Conservation (phyloP, 192 early-diverging fungal genomes). For the Chytriomyces sp. region DNA sequence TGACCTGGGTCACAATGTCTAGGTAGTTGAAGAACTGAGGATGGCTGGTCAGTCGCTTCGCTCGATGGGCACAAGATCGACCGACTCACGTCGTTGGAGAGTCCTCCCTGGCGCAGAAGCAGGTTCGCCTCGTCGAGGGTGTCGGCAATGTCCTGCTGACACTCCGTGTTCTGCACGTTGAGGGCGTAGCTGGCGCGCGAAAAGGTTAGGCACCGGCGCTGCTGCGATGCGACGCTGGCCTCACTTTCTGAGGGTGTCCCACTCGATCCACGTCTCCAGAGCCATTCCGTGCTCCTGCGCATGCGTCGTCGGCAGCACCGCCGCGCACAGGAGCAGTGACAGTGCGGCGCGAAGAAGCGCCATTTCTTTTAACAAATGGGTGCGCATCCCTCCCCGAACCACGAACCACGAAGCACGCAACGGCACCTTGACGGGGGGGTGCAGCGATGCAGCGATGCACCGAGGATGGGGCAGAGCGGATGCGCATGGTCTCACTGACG, state of each 20-base stretch:
- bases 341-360: too few species aligned
- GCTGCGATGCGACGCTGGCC: neutral
- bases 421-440: too few species aligned
- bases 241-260: constrained; percentile 24
- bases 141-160: constrained; percentile 20
- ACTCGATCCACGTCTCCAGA: neutral
- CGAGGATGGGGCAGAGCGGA: too few species aligned
- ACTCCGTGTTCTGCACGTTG: constrained; percentile 12
- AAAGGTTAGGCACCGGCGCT: neutral
- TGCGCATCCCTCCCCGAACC: too few species aligned
- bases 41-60: neutral
- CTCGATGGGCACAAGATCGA: neutral
- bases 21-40: neutral
- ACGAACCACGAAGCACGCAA: too few species aligned
- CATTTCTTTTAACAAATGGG: too few species aligned
- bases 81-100: constrained; percentile 13
- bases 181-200: constrained; percentile 3
- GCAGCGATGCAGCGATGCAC: too few species aligned
- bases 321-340: too few species aligned
- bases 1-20: neutral
- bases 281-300: neutral
- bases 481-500: too few species aligned
- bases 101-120: neutral
- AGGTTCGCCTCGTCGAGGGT: constrained; percentile 22
- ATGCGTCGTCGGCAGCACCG: too few species aligned